Evolutionary conservation across 352 stramenopile species (phyloP), one percentile per base, ranked within the genome.

Genomic region (Phytopythium cucurbitacearum): DNA sequence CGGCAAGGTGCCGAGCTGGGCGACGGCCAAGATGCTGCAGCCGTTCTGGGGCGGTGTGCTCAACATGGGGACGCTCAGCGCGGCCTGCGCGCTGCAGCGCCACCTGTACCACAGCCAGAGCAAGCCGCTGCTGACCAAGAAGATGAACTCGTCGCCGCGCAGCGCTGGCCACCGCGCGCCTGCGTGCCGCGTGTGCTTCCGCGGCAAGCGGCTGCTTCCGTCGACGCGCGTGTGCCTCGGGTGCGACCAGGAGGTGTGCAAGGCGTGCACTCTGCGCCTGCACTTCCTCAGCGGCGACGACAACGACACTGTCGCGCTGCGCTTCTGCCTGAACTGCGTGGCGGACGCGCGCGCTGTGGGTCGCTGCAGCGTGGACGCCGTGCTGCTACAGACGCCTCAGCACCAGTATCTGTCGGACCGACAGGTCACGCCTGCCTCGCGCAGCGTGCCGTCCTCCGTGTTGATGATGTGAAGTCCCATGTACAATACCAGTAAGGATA

Each of bases 171-270:
- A 42, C n/a, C 46, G 53, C 9, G 52, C 45, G 21, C 51, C 52
- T 13, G 40, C 43, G 6, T 73, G 65, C 57, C 55, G 43, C 33
- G 61, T 73, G 42, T 73, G 65, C 49, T 42, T 53, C 40, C 68
- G 68, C 47, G 65, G 62, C 42, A 64, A 67, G 37, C 47, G 62
- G 40, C 16, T 73, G 49, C 52, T 73, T 45, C 59, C 54, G 36
- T 57, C 49, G 11, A 43, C 40, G 40, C 55, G 55, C 49, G 39
- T 56, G 21, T 44, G 34, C 39, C 53, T 49, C n/a, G 48, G 55
- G 13, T 67, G 60, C 45, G 56, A 55, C 9, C 60, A 40, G n/a
- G 37, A 54, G 48, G 48, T 54, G 13, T 66, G 59, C 39, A 59
- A 59, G 32, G 54, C 38, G 37, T 66, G 59, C 59, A 66, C 55